Conservation (phyloP, 106 monocot species). For the Triglochin maritima region DNA sequence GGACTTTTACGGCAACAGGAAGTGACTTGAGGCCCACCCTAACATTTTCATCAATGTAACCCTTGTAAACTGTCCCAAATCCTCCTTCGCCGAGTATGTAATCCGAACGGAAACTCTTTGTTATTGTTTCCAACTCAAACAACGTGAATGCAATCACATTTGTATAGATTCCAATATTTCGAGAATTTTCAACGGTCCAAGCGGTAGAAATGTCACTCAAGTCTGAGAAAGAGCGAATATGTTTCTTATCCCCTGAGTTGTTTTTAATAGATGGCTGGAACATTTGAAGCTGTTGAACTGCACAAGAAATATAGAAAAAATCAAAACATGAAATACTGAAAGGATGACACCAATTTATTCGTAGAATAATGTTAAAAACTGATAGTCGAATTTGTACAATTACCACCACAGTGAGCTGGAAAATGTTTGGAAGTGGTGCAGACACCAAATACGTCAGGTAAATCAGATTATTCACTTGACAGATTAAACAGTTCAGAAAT, state of each 20-base stretch:
- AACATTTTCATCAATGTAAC: slow-evolving; percentile 25
- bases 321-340: background rate
- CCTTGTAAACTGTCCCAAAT: slow-evolving; percentile 27
- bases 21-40: slow-evolving; percentile 19
- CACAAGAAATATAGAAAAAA: background rate
- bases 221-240: slow-evolving; percentile 17
- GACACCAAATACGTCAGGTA: too few relatives aligned
- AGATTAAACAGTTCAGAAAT: too few relatives aligned
- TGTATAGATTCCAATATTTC: slow-evolving; percentile 20
- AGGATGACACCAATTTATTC: background rate
- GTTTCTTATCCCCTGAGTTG: slow-evolving; percentile 12
- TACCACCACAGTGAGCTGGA: too few relatives aligned
- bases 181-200: slow-evolving; percentile 13
- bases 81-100: slow-evolving; percentile 25
- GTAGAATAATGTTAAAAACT: background rate
- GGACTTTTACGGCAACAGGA: slow-evolving; percentile 23
- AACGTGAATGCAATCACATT: slow-evolving; percentile 24
- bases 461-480: too few relatives aligned
- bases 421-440: too few relatives aligned
- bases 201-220: slow-evolving; percentile 13
- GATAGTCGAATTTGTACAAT: too few relatives aligned
- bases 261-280: slow-evolving; percentile 7
- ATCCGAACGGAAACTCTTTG: slow-evolving; percentile 27
- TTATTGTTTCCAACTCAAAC: slow-evolving; percentile 25
- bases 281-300: slow-evolving; percentile 16